phyloP scores from a whole-genome alignment of 2,329 filamentous ascomycete genomes.

The Fusarium praegraminearum region DNA sequence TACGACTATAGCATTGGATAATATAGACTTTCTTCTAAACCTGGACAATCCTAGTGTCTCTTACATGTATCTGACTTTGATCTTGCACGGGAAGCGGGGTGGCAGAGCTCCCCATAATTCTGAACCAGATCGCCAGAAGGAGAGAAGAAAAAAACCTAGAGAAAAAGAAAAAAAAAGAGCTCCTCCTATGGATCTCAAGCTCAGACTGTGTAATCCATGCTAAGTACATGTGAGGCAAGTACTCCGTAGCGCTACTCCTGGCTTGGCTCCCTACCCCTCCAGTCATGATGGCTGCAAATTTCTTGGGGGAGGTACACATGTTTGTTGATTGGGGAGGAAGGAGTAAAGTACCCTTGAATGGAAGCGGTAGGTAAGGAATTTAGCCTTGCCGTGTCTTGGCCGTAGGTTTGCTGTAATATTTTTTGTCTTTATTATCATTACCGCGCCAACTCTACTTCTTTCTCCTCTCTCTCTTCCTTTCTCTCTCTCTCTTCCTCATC shows the following conservation, averaged over 20 bases:
- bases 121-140: slow-evolving; percentile 41
- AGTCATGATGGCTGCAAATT: slow-evolving; percentile 36
- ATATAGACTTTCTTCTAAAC: neutral
- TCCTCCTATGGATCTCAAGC: slow-evolving; percentile 26
- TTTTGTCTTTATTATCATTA: slow-evolving; percentile 40
- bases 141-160: slow-evolving; percentile 11
- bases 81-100: slow-evolving; percentile 37
- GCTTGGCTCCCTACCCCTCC: slow-evolving; percentile 28
- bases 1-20: no score
- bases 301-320: slow-evolving; percentile 38
- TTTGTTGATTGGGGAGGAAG: slow-evolving; percentile 36
- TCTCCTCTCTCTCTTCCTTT: slow-evolving; percentile 26
- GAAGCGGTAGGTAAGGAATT: slow-evolving; percentile 8
- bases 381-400: slow-evolving; percentile 22
- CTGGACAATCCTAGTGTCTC: neutral
- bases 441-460: slow-evolving; percentile 36
- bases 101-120: slow-evolving; percentile 44
- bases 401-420: slow-evolving; percentile 4
- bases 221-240: slow-evolving; percentile 40
- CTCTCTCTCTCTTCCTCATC: slow-evolving; percentile 25
- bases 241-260: slow-evolving; percentile 39
- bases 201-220: slow-evolving; percentile 32
- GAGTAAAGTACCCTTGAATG: slow-evolving; percentile 25
- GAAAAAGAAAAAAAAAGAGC: slow-evolving; percentile 16
- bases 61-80: slow-evolving; percentile 20